Evolutionary conservation across 2,329 filamentous ascomycete species (phyloP), one percentile per base, ranked within the genome.

Genomic region (Aspergillus ochraceoroseus): DNA sequence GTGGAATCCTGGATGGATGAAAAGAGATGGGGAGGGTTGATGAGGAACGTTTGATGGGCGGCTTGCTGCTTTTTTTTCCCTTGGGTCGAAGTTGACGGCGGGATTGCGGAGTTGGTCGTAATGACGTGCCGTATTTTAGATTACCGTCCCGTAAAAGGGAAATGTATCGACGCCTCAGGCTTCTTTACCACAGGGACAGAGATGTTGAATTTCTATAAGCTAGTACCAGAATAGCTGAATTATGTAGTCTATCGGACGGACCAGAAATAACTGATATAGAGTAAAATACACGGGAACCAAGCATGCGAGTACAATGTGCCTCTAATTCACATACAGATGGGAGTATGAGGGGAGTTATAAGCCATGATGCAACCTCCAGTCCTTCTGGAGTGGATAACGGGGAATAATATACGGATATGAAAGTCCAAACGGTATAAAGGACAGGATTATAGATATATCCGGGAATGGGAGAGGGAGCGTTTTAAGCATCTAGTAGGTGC

Each of bases 401-500:
- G 20, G 20, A 22, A 22, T 22, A 22, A 22, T 22, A 22, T 22
- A 9, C 20, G 5, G 9, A 9, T 22, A 22, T 22, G 9, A 5
- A 22, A 22, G 20, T 9, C 20, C 5, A 9, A 22, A 5, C 9
- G 20, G 20, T 9, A 9, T 22, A 9, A n/a, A n/a, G n/a, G n/a
- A 12, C 12, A 17, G 20, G n/a, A n/a, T n/a, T n/a, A n/a, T n/a
- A n/a, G n/a, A n/a, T n/a, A n/a, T n/a, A n/a, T n/a, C n/a, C n/a
- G n/a, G n/a, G n/a, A n/a, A n/a, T n/a, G n/a, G n/a, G n/a, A n/a
- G n/a, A n/a, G 12, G 25, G n/a, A 3, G 43, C 25, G 20, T n/a
- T 23, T 35, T 13, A 38, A 19, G 19, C 25, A 53, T 12, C 31
- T 18, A 59, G 31, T 29, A 63, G 35, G 48, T 70, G 66, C 17